Conservation (phyloP, 371 early-diverging fungal species). For the Haplosporangium sp. region DNA sequence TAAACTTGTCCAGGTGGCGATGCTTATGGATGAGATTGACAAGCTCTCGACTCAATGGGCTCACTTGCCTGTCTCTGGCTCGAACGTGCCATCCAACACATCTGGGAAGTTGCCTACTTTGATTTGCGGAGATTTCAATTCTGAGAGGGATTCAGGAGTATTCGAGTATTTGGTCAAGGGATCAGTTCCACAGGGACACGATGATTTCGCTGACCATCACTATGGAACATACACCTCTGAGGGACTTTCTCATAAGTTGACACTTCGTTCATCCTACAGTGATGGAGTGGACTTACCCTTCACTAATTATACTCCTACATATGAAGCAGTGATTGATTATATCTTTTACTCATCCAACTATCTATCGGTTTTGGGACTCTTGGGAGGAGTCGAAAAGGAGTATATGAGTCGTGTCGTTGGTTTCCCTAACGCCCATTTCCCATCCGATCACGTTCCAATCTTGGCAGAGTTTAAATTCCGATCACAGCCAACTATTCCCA, state of each 20-base stretch:
- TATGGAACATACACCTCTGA: conserved; percentile 91
- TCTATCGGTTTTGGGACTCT: conserved; percentile 82
- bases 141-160: conserved; percentile 91
- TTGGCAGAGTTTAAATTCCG: conserved; percentile 46
- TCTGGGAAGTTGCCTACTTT: conserved; percentile 72
- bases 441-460: conserved; percentile 85
- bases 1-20: conserved; percentile 96
- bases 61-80: conserved; percentile 48
- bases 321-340: conserved; percentile 96
- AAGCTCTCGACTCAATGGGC: conserved; percentile 64
- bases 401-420: conserved; percentile 88
- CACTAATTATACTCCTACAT: conserved; percentile 96
- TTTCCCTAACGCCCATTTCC: conserved; percentile 95
- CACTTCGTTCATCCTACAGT: conserved; percentile 87
- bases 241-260: conserved; percentile 84
- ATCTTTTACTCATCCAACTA: conserved; percentile 93
- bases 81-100: conserved; percentile 46
- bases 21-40: conserved; percentile 95
- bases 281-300: conserved; percentile 84
- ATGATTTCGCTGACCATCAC: conserved; percentile 82
- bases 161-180: conserved; percentile 88
- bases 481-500: conserved; percentile 24
- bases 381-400: conserved; percentile 88
- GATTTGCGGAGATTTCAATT: conserved; percentile 98
- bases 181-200: conserved; percentile 79